These are phyloP conservation scores for Carex scoparia DNA, from an alignment of 176 grass and related monocot species.

Conservation along the genomic window DNA sequence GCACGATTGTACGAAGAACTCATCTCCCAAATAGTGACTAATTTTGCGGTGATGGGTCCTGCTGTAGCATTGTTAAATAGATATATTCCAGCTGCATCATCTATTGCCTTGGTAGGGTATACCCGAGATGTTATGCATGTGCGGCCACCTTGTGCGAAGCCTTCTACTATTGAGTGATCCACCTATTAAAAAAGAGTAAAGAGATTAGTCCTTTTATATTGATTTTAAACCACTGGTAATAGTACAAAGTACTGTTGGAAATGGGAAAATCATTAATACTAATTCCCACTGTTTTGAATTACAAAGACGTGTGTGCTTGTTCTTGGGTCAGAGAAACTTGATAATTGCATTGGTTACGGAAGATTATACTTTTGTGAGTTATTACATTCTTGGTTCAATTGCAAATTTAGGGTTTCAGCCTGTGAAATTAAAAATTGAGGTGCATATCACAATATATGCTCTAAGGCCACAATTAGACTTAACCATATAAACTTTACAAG, in stretches of 20 bases:
- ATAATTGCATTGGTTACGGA: background rate
- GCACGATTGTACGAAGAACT: constrained; percentile 57
- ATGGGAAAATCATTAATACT: no score
- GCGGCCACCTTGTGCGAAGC: constrained; percentile 68
- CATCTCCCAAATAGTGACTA: constrained; percentile 65
- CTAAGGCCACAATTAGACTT: background rate
- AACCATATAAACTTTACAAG: no score
- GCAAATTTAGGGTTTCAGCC: background rate
- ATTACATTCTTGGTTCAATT: background rate
- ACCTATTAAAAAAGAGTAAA: constrained; percentile 25
- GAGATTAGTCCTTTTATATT: background rate
- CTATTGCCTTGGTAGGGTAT: constrained; percentile 81
- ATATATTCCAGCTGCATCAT: constrained; percentile 53
- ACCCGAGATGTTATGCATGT: constrained; percentile 66
- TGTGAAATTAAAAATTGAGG: background rate
- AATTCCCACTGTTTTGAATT: no score
- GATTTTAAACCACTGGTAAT: background rate
- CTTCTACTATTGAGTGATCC: constrained; percentile 92
- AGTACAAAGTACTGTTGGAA: background rate
- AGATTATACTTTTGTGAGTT: background rate
- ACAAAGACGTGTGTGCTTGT: no score
- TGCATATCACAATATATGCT: background rate
- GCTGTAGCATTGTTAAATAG: constrained; percentile 88
- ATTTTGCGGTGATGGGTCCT: constrained; percentile 42
- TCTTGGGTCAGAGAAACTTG: background rate